Evolutionary conservation across 495 filamentous ascomycete genomes (phyloP), one percentile per base, ranked within the genome.

Genomic region (Penicillium odoratum): DNA sequence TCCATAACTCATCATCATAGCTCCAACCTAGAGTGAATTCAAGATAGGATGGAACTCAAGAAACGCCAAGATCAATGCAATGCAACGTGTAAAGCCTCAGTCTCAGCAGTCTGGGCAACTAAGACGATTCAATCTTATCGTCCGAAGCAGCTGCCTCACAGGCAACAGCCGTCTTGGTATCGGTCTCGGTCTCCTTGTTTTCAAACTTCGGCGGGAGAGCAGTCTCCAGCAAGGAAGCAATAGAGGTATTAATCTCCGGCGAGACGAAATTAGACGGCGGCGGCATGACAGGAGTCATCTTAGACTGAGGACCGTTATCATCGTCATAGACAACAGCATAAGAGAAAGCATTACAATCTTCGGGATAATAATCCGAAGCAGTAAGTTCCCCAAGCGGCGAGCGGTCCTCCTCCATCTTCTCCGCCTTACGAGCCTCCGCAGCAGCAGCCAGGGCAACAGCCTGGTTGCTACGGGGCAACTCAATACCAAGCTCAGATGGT

Each of bases 321-420:
- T 89, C 84, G 8, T 77, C 84, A 18, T 81, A 78, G 7, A 89
- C 64, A 40, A 87, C 72, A 28, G 84, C 72, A 53, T 83, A 78
- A 1, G 83, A 85, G 31, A 80, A 78, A 33, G 81, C 83, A 67
- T 89, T 83, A 46, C 82, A 85, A 5, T 84, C 89, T 9, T 83
- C 80, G 15, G 83, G 83, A 60, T 90, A 93, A 73, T 85, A 95
- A 46, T 92, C 88, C 21, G 82, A 76, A 11, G 83, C 84, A 43
- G 84, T 78, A 58, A 95, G 83, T 69, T 92, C 87, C 7, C 81
- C 81, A 0, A 95, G 76, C 0, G 90, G 87, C 3, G 77, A 70
- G n/a, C 91, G 87, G 29, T 83, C 78, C 55, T 83, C 83, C 47
- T 76, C 81, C 68, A 73, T 71, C 60, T 70, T 75, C 59, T 53